Evolutionary conservation across 2,329 filamentous ascomycete species (phyloP).

Genomic region (Ascochyta pisi): DNA sequence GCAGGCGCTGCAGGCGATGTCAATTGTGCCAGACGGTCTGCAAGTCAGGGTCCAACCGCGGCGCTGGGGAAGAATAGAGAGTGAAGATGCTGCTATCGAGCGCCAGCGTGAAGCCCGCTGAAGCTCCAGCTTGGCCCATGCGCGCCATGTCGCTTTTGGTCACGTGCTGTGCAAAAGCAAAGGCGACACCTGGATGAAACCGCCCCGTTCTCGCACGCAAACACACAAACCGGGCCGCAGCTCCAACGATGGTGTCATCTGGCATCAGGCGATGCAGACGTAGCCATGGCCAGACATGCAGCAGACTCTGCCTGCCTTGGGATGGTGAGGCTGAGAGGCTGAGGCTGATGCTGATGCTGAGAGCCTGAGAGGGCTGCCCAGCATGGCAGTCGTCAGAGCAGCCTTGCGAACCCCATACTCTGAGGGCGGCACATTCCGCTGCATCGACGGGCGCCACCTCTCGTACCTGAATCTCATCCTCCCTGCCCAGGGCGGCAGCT

Average conservation of each 20-base stretch:
- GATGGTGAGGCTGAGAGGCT: no score
- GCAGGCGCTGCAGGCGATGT: conserved; percentile 38
- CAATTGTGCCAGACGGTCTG: conserved; percentile 39
- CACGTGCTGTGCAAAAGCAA: conserved; percentile 23
- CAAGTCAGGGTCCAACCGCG: conserved; percentile 33
- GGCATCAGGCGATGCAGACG: not conserved
- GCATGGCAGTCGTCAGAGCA: not conserved
- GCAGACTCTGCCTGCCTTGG: no score
- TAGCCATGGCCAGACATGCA: not conserved
- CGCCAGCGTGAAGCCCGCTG: conserved; percentile 24
- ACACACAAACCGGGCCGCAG: not conserved
- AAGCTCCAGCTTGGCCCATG: conserved; percentile 15
- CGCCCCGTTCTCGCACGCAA: not conserved
- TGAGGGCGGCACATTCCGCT: conserved; percentile 15
- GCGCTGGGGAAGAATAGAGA: conserved; percentile 48
- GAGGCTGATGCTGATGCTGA: no score
- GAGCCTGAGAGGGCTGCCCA: not conserved
- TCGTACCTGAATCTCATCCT: conserved; percentile 25
- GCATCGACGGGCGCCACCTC: conserved; percentile 32
- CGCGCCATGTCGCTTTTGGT: not conserved
- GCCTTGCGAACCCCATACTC: not conserved
- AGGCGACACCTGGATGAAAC: conserved; percentile 1
- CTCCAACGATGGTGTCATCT: not conserved
- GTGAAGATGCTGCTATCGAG: conserved; percentile 44
- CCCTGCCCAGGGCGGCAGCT: conserved; percentile 21